A percentile compares a stretch with the other conserved stretches of the same genome.
phyloP scores from a whole-genome alignment of 225 moss, liverwort and hornwort species.

The Sphagnum contortum region DNA sequence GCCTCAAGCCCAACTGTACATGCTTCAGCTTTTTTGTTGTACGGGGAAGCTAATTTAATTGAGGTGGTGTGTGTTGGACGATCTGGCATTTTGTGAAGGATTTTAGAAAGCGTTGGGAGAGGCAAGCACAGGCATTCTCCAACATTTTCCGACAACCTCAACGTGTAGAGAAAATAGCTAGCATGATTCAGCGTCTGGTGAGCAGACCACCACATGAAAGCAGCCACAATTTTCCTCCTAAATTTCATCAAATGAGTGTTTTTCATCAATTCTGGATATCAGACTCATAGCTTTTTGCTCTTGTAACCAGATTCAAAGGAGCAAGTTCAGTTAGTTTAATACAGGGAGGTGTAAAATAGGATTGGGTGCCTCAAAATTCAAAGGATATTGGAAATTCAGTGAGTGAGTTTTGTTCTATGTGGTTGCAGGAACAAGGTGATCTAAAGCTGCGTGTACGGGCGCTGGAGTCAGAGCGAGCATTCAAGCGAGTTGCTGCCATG shows the following conservation, averaged over 20 bases:
- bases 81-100: conserved; percentile 26
- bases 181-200: conserved; percentile 80
- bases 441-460: conserved; percentile 92
- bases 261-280: too few species aligned
- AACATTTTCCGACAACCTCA: conserved; percentile 85
- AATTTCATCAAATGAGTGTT: too few species aligned
- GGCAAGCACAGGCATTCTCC: conserved; percentile 78
- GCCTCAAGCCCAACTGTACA: too few species aligned
- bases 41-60: too few species aligned
- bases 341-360: too few species aligned
- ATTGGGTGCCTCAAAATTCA: too few species aligned
- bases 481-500: conserved; percentile 79
- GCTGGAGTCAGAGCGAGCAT: conserved; percentile 90
- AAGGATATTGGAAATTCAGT: background rate
- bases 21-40: too few species aligned
- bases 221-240: too few species aligned
- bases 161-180: conserved; percentile 85
- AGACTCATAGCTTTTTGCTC: too few species aligned
- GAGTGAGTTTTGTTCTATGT: background rate
- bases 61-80: too few species aligned
- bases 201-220: conserved; percentile 11
- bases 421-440: conserved; percentile 90
- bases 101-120: conserved; percentile 73
- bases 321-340: too few species aligned
- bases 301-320: too few species aligned